Conservation (phyloP, 257 asterid species). For the Solanum gracilifrons region DNA sequence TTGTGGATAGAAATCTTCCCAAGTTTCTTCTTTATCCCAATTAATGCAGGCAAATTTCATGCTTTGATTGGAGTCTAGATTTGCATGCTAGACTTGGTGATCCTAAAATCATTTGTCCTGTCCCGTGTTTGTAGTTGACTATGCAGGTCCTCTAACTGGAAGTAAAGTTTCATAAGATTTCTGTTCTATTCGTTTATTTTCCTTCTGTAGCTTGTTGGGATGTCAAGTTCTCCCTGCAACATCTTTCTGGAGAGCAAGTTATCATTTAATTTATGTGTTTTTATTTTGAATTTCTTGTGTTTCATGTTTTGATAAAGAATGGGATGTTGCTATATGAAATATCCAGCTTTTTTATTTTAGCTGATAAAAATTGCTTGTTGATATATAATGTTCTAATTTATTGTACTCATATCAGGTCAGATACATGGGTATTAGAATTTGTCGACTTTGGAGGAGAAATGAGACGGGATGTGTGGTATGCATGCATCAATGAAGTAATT, state of each 20-base stretch:
- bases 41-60: background rate
- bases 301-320: background rate
- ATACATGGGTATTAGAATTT: slow-evolving; percentile 66
- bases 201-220: background rate
- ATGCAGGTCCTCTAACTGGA: background rate
- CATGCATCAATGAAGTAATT: slow-evolving; percentile 67
- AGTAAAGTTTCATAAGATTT: background rate
- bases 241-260: background rate
- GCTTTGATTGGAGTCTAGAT: background rate
- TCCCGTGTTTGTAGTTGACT: background rate
- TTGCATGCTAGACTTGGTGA: background rate
- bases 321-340: background rate
- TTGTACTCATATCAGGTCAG: slow-evolving; percentile 33
- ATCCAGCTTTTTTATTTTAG: background rate
- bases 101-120: background rate
- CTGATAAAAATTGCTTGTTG: background rate
- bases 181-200: background rate
- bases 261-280: background rate
- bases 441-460: slow-evolving; percentile 83
- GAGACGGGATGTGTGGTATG: slow-evolving; percentile 94
- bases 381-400: background rate
- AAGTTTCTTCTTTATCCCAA: background rate
- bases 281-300: background rate
- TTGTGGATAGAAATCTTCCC: background rate
- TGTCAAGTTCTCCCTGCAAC: background rate